Evolutionary conservation across 2,329 filamentous ascomycete genomes (phyloP).

Genomic region (Curvularia hawaiiensis): DNA sequence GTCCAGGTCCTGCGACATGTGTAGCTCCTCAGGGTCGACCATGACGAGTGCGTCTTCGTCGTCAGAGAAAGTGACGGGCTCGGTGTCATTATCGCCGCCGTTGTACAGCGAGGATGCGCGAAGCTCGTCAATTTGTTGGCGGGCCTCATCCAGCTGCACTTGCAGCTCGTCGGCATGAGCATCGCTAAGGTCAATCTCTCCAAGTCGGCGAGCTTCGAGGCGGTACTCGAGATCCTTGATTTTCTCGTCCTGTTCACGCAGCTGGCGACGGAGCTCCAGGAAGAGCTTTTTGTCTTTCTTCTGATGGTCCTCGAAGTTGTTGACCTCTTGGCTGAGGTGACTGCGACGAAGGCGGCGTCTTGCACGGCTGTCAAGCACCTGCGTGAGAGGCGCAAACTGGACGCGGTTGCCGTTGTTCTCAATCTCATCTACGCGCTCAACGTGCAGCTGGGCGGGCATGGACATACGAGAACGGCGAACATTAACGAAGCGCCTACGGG

Average conservation of each 20-base stretch:
- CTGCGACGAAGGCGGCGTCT: slow-evolving; percentile 49
- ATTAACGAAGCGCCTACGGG: slow-evolving; percentile 31
- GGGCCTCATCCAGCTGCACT: slow-evolving; percentile 42
- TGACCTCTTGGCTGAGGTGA: slow-evolving; percentile 50
- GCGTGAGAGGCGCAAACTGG: slow-evolving; percentile 44
- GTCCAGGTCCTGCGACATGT: slow-evolving; percentile 37
- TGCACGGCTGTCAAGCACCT: slow-evolving; percentile 39
- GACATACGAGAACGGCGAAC: slow-evolving; percentile 41
- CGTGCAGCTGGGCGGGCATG: slow-evolving; percentile 42
- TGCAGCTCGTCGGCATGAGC: slow-evolving; percentile 42
- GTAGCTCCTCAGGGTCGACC: slow-evolving; percentile 42
- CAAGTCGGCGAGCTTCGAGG: slow-evolving; percentile 44
- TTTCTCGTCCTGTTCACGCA: slow-evolving; percentile 45
- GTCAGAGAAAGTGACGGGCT: slow-evolving; percentile 28
- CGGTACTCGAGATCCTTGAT: slow-evolving; percentile 47
- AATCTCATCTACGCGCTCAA: slow-evolving; percentile 34
- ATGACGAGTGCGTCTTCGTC: slow-evolving; percentile 42
- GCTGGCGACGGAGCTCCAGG: slow-evolving; percentile 44
- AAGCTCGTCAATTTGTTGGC: slow-evolving; percentile 45
- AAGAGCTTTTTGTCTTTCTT: slow-evolving; percentile 46
- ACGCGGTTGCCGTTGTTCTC: slow-evolving; percentile 28
- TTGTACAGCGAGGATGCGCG: slow-evolving; percentile 40
- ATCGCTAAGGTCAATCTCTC: slow-evolving; percentile 46
- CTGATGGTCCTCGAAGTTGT: slow-evolving; percentile 45
- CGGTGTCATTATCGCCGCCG: slow-evolving; percentile 25